These are phyloP conservation scores for Kluyveromyces starmeri DNA, from an alignment of 805 yeast genomes.

Conservation along the genomic window DNA sequence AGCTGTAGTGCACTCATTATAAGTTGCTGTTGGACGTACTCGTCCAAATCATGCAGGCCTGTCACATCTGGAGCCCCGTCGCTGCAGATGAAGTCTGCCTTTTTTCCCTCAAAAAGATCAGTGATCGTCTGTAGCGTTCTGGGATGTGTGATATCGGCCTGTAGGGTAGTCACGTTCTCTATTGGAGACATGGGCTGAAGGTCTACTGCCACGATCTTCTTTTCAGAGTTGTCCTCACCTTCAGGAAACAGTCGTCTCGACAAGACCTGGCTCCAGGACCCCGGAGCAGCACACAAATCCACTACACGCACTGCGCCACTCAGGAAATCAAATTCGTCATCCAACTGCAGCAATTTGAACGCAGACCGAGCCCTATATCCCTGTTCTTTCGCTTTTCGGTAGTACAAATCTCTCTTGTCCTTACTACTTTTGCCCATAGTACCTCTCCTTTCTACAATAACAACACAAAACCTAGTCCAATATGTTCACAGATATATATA, in stretches of 20 bases:
- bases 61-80: constrained; percentile 99
- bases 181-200: constrained; percentile 97
- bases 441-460: too few relatives aligned
- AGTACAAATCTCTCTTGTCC: constrained; percentile 87
- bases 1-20: constrained; percentile 85
- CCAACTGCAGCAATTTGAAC: constrained; percentile 80
- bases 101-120: constrained; percentile 79
- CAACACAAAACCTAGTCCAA: too few relatives aligned
- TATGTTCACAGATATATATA: too few relatives aligned
- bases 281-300: constrained; percentile 97
- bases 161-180: constrained; percentile 80
- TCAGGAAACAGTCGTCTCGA: constrained; percentile 51
- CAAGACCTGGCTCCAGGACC: constrained; percentile 96
- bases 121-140: constrained; percentile 68
- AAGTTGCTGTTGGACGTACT: constrained; percentile 91
- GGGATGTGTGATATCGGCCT: constrained; percentile 97
- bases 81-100: constrained; percentile 91
- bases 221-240: constrained; percentile 25
- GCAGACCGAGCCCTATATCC: constrained; percentile 98
- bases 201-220: constrained; percentile 80
- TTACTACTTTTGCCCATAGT: constrained; percentile 90
- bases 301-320: constrained; percentile 74
- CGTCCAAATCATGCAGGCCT: constrained; percentile 93
- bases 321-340: constrained; percentile 81
- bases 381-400: constrained; percentile 91